Conservation (phyloP, 257 asterid genomes). For the Solanum habrochaites region DNA sequence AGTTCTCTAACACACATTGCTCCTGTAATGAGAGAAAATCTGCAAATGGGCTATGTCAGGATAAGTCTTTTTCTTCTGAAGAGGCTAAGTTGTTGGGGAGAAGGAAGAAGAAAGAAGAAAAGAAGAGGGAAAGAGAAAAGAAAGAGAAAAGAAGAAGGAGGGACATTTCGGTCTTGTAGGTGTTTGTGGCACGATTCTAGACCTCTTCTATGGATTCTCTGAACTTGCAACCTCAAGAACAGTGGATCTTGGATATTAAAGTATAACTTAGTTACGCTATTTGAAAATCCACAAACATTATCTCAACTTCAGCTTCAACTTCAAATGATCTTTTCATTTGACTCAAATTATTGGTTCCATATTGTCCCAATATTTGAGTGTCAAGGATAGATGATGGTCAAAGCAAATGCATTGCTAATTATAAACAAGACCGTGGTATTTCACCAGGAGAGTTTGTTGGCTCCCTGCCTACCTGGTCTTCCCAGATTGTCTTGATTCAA, state of each 20-base stretch:
- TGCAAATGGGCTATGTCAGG: no score
- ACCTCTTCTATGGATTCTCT: not conserved
- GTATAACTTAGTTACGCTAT: not conserved
- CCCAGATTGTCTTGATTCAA: not conserved
- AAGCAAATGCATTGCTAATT: no score
- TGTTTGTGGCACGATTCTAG: not conserved
- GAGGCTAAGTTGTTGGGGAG: no score
- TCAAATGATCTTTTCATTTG: not conserved
- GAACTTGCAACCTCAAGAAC: not conserved
- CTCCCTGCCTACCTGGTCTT: no score
- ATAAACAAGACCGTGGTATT: no score
- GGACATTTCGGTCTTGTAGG: not conserved
- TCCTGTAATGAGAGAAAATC: no score
- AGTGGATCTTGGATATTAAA: not conserved
- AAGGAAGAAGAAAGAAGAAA: not conserved
- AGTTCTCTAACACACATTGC: no score
- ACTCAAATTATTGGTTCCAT: not conserved
- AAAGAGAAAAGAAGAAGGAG: no score
- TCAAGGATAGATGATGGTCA: not conserved
- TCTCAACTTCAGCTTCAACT: not conserved
- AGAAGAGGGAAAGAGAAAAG: no score
- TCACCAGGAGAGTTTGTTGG: no score
- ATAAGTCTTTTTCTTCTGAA: no score
- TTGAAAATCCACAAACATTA: not conserved
- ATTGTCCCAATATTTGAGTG: not conserved